Conservation (phyloP, 73 alveolate genomes). For the Stentor coeruleus region DNA sequence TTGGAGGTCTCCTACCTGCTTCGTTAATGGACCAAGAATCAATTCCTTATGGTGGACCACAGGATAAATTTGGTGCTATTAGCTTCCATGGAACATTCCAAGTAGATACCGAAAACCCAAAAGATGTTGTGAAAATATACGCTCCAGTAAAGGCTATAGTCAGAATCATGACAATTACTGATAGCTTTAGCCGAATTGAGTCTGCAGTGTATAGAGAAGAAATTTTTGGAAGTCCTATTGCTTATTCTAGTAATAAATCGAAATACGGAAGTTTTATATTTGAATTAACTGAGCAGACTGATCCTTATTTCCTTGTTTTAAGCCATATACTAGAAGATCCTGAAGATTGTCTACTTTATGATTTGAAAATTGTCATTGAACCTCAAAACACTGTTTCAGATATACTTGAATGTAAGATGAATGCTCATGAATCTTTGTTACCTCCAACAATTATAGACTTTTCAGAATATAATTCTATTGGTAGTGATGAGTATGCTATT, state of each 20-base stretch:
- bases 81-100: not conserved
- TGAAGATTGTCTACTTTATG: not conserved
- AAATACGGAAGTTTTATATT: not conserved
- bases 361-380: not conserved
- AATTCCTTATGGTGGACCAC: conserved; percentile 13
- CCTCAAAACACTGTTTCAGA: not conserved
- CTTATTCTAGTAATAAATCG: conserved; percentile 3
- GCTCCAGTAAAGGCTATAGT: not conserved
- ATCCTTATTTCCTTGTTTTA: not conserved
- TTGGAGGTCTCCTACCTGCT: conserved; percentile 3
- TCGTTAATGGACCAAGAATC: not conserved
- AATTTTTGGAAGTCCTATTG: not conserved
- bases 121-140: too few relatives aligned
- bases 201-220: conserved; percentile 1
- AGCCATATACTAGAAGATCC: not conserved
- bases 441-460: conserved; percentile 4
- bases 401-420: not conserved
- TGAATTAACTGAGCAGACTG: not conserved
- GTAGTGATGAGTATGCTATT: not conserved
- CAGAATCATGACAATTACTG: not conserved
- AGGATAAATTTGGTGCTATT: not conserved
- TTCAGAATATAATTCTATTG: not conserved
- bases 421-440: not conserved
- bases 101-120: not conserved
- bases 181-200: not conserved